A percentile compares a stretch with the other conserved stretches of the same genome.
phyloP scores from a whole-genome alignment of 306 rosid species.

The Vigna unguiculata region DNA sequence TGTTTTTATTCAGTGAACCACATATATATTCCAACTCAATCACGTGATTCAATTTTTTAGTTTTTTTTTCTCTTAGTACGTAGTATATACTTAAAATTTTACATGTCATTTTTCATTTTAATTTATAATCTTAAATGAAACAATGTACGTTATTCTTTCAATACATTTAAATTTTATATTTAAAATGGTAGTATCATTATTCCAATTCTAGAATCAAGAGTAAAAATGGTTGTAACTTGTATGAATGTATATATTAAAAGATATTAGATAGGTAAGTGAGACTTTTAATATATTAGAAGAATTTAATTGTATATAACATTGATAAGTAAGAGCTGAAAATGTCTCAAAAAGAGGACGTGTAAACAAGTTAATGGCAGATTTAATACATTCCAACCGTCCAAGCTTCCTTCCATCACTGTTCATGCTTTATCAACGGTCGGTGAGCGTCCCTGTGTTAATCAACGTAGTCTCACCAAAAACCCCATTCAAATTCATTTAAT shows the following conservation, averaged over 20 bases:
- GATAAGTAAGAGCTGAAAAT: not conserved
- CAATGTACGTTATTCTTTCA: too few relatives aligned
- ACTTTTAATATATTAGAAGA: not conserved
- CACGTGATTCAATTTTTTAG: too few relatives aligned
- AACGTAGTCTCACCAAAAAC: conserved; percentile 38
- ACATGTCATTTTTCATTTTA: too few relatives aligned
- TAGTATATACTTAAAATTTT: too few relatives aligned
- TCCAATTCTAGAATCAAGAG: too few relatives aligned
- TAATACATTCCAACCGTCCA: conserved; percentile 30
- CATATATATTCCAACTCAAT: too few relatives aligned
- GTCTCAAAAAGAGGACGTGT: conserved; percentile 39
- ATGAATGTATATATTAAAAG: not conserved
- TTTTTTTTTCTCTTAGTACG: too few relatives aligned
- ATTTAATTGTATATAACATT: not conserved
- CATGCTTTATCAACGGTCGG: conserved; percentile 51
- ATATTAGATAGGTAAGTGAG: not conserved
- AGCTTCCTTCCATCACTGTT: not conserved
- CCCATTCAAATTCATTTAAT: conserved; percentile 35
- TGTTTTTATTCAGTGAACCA: too few relatives aligned
- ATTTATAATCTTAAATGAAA: too few relatives aligned
- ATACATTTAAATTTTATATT: too few relatives aligned
- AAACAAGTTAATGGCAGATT: conserved; percentile 19
- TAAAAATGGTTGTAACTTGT: too few relatives aligned
- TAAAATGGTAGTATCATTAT: too few relatives aligned
- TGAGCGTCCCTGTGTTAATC: conserved; percentile 45